A percentile compares a stretch with the other conserved stretches of the same genome.
Evolutionary conservation across 176 grass and related monocot species (phyloP).

Genomic region (Avena sativa): DNA sequence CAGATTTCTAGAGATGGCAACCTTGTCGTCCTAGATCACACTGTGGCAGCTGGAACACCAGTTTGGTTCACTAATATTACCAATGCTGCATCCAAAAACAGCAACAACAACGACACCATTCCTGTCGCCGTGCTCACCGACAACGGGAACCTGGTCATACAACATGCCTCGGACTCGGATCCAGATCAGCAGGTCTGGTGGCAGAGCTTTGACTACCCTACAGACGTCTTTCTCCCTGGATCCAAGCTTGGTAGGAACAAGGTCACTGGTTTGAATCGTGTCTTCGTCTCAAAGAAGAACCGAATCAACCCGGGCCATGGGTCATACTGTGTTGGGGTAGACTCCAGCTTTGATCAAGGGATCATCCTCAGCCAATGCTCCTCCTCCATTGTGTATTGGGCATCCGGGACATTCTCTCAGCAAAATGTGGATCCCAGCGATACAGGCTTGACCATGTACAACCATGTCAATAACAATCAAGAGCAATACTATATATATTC

Average conservation of each 20-base stretch:
- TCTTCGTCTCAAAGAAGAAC: slow-evolving; percentile 42
- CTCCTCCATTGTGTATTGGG: slow-evolving; percentile 24
- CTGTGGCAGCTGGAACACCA: not conserved
- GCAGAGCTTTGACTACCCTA: slow-evolving; percentile 61
- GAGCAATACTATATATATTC: slow-evolving; percentile 49
- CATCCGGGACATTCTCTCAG: slow-evolving; percentile 15
- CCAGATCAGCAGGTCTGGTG: slow-evolving; percentile 39
- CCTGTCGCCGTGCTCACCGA: not conserved
- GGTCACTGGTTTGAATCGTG: slow-evolving; percentile 29
- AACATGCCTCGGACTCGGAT: not conserved
- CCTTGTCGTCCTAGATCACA: slow-evolving; percentile 10
- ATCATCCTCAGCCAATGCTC: not conserved
- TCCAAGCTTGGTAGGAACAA: slow-evolving; percentile 48
- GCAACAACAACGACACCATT: not conserved
- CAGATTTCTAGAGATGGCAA: not conserved
- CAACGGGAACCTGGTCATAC: slow-evolving; percentile 14
- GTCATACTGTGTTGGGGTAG: slow-evolving; percentile 31
- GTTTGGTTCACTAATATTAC: not conserved
- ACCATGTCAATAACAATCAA: slow-evolving; percentile 2
- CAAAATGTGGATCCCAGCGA: not conserved
- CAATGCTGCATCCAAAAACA: not conserved
- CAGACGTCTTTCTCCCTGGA: slow-evolving; percentile 38
- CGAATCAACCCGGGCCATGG: slow-evolving; percentile 38
- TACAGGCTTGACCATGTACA: not conserved
- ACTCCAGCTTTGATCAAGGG: slow-evolving; percentile 13